phyloP scores from a whole-genome alignment of 1,284 basidiomycete genomes.

The Cryptococcus sp. region DNA sequence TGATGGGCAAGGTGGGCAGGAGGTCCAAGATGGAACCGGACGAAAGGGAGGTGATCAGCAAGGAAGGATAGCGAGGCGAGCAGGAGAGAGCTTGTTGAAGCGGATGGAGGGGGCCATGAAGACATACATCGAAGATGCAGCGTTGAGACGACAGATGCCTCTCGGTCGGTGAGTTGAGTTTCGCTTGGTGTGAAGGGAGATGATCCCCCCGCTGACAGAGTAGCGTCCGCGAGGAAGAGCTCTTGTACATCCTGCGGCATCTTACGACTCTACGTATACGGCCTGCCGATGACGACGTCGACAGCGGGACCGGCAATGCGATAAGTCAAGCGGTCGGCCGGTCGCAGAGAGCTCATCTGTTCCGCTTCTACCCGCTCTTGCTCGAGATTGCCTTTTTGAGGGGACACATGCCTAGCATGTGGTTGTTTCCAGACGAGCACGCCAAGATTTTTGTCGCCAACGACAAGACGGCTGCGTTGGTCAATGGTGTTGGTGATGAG shows the following conservation, averaged over 20 bases:
- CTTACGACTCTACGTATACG: constrained; percentile 64
- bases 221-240: constrained; percentile 81
- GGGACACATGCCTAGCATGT: constrained; percentile 60
- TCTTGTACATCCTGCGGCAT: constrained; percentile 74
- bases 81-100: constrained; percentile 64
- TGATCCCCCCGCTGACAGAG: no score
- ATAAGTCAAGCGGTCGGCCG: constrained; percentile 44
- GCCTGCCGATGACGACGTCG: constrained; percentile 35
- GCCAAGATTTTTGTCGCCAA: constrained; percentile 17
- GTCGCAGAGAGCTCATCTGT: constrained; percentile 72
- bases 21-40: neutral
- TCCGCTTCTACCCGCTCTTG: constrained; percentile 72
- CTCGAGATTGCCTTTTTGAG: constrained; percentile 70
- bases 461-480: neutral
- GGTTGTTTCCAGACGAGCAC: constrained; percentile 50
- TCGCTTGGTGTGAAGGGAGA: neutral
- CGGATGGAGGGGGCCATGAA: constrained; percentile 65
- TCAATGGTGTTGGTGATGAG: neutral
- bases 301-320: constrained; percentile 39
- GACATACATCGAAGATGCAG: constrained; percentile 73
- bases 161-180: constrained; percentile 62
- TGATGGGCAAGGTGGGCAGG: neutral
- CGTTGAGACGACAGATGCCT: constrained; percentile 72
- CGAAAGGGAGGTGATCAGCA: neutral
- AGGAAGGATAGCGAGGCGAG: constrained; percentile 2